Evolutionary conservation across 768 basidiomycete genomes (phyloP).

Genomic region (Leccinellum albellum): DNA sequence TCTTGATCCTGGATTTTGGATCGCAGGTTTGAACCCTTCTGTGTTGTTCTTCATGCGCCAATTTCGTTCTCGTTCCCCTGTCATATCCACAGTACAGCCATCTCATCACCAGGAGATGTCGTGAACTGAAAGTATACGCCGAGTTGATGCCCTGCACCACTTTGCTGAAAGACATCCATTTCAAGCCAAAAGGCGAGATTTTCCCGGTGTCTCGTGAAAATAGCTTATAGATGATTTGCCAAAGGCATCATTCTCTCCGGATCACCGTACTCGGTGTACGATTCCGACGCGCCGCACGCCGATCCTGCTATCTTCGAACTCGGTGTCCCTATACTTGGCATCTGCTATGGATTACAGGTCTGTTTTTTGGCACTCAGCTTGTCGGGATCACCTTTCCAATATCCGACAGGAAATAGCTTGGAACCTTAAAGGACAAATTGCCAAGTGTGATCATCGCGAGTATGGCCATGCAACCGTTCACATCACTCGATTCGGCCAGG

Average conservation of each 20-base stretch:
- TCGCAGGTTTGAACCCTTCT: conserved; percentile 66
- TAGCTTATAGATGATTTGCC: not conserved
- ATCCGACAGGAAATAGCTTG: conserved; percentile 82
- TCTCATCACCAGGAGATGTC: conserved; percentile 94
- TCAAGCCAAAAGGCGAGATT: conserved; percentile 85
- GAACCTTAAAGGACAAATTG: conserved; percentile 79
- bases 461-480: conserved; percentile 89
- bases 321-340: conserved; percentile 90
- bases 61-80: conserved; percentile 1
- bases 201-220: not conserved
- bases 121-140: conserved; percentile 95
- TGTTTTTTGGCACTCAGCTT: conserved; percentile 9
- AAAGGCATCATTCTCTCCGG: conserved; percentile 94
- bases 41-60: conserved; percentile 5
- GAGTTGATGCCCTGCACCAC: conserved; percentile 97
- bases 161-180: conserved; percentile 79
- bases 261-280: conserved; percentile 98
- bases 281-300: conserved; percentile 85
- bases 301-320: conserved; percentile 87
- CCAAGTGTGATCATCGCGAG: conserved; percentile 86
- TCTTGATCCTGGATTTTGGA: conserved; percentile 95
- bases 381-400: not conserved
- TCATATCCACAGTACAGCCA: conserved; percentile 75
- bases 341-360: conserved; percentile 96
- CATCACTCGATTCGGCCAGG: conserved; percentile 58